These are phyloP conservation scores for Alopecurus myosuroides DNA, from an alignment of 176 grass and related monocot genomes.

Conservation along the genomic window DNA sequence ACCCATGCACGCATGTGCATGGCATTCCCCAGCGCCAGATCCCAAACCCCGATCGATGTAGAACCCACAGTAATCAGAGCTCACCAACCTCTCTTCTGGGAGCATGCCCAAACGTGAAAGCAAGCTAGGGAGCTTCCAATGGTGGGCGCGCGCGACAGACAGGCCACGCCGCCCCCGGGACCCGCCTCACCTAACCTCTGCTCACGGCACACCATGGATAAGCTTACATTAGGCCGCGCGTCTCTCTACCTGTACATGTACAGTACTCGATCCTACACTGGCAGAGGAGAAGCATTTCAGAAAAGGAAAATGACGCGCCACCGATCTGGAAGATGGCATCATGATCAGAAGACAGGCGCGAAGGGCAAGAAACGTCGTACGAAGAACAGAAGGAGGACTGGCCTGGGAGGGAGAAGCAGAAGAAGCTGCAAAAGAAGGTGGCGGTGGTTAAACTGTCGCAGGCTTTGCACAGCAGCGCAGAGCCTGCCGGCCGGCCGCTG, in stretches of 20 bases:
- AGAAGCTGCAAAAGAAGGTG: not conserved
- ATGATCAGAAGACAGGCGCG: not conserved
- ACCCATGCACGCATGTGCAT: constrained; percentile 2
- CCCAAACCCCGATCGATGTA: not conserved
- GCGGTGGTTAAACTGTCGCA: constrained; percentile 33
- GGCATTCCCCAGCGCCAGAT: constrained; percentile 9
- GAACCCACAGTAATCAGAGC: not conserved
- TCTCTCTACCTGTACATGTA: not conserved
- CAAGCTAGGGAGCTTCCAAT: not conserved
- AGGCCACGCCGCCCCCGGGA: not conserved
- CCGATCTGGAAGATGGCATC: not conserved
- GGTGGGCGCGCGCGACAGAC: not conserved
- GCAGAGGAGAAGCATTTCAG: not conserved
- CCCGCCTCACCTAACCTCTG: not conserved
- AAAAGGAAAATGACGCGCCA: not conserved
- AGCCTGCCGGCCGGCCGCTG: not conserved
- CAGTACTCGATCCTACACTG: too few species aligned
- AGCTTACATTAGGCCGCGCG: not conserved
- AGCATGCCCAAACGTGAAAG: not conserved
- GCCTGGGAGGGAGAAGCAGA: not conserved
- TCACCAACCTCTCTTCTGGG: not conserved
- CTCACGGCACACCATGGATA: constrained; percentile 24
- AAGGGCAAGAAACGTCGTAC: not conserved
- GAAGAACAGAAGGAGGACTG: not conserved
- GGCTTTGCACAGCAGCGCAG: not conserved